Percentiles rank a stretch among this genome's conserved stretches.
phyloP scores from a whole-genome alignment of 768 basidiomycete species.

The Hortiboletus flavorubellus region DNA sequence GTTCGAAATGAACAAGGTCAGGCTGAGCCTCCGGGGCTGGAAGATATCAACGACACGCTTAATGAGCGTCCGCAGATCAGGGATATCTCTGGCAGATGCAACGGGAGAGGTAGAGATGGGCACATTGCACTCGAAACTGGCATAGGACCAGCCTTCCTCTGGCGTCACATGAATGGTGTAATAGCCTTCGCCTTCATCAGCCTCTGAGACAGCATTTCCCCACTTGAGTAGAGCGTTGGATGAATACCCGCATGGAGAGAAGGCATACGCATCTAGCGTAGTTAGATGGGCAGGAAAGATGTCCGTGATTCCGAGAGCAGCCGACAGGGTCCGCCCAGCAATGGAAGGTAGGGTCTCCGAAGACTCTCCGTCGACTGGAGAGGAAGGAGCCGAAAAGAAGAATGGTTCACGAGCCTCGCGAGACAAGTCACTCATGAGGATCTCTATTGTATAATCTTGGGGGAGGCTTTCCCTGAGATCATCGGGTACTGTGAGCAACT shows the following conservation, averaged over 20 bases:
- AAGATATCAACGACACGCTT: slow-evolving; percentile 91
- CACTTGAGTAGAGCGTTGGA: slow-evolving; percentile 85
- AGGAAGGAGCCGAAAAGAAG: slow-evolving; percentile 46
- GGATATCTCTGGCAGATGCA: slow-evolving; percentile 43
- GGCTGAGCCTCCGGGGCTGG: slow-evolving; percentile 76
- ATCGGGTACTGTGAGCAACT: slow-evolving; percentile 4
- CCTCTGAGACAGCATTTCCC: slow-evolving; percentile 33
- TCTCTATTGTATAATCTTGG: slow-evolving; percentile 95
- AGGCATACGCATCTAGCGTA: slow-evolving; percentile 88
- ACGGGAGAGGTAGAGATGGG: slow-evolving; percentile 45
- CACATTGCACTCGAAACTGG: slow-evolving; percentile 98
- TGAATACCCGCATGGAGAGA: slow-evolving; percentile 94
- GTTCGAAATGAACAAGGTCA: slow-evolving; percentile 89
- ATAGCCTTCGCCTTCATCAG: slow-evolving; percentile 72
- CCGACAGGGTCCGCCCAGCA: slow-evolving; percentile 47
- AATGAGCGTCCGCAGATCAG: slow-evolving; percentile 77
- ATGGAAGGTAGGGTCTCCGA: slow-evolving; percentile 28
- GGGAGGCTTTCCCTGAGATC: slow-evolving; percentile 14
- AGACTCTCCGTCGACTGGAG: slow-evolving; percentile 53
- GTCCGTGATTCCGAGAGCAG: slow-evolving; percentile 70
- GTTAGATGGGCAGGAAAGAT: slow-evolving; percentile 81
- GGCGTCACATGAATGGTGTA: slow-evolving; percentile 99
- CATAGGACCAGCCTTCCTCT: slow-evolving; percentile 97
- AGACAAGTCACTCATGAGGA: slow-evolving; percentile 92
- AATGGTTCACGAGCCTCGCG: slow-evolving; percentile 75